These are phyloP conservation scores for Hypericum perforatum DNA, from an alignment of 345 rosid species.

Conservation along the genomic window DNA sequence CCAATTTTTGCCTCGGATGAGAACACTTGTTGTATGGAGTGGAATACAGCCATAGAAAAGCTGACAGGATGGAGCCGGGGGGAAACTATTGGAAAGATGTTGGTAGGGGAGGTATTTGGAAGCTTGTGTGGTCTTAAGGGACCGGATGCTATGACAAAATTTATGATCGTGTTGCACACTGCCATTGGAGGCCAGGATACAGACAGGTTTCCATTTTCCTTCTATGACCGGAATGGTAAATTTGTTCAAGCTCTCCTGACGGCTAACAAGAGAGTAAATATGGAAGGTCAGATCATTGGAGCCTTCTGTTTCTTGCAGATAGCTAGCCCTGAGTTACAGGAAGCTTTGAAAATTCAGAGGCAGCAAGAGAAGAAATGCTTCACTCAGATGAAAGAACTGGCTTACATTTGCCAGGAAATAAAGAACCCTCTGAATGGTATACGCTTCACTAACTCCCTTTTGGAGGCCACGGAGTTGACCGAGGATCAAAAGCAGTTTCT, in stretches of 20 bases:
- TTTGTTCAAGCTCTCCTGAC: constrained; percentile 76
- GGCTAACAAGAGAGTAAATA: constrained; percentile 64
- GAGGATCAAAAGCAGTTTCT: constrained; percentile 86
- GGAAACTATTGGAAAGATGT: constrained; percentile 74
- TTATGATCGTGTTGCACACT: constrained; percentile 84
- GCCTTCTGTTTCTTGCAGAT: constrained; percentile 97
- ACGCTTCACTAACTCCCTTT: constrained; percentile 59
- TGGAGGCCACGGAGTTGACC: constrained; percentile 58
- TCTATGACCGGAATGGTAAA: constrained; percentile 66
- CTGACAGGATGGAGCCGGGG: constrained; percentile 69
- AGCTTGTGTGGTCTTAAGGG: constrained; percentile 81
- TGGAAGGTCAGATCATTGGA: constrained; percentile 65
- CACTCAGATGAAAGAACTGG: constrained; percentile 67
- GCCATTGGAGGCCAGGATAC: constrained; percentile 82
- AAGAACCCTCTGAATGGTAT: constrained; percentile 75
- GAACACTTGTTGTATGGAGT: constrained; percentile 81
- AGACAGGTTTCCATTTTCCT: constrained; percentile 67
- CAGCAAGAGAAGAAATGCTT: constrained; percentile 53
- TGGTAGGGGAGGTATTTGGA: constrained; percentile 94
- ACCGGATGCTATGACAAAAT: constrained; percentile 75
- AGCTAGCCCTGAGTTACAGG: constrained; percentile 87
- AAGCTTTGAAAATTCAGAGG: constrained; percentile 64
- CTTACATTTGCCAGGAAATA: constrained; percentile 70
- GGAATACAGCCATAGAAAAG: constrained; percentile 98
- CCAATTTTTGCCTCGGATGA: constrained; percentile 95